phyloP scores from a whole-genome alignment of 2,329 filamentous ascomycete species.

The Macrophomina tecta region DNA sequence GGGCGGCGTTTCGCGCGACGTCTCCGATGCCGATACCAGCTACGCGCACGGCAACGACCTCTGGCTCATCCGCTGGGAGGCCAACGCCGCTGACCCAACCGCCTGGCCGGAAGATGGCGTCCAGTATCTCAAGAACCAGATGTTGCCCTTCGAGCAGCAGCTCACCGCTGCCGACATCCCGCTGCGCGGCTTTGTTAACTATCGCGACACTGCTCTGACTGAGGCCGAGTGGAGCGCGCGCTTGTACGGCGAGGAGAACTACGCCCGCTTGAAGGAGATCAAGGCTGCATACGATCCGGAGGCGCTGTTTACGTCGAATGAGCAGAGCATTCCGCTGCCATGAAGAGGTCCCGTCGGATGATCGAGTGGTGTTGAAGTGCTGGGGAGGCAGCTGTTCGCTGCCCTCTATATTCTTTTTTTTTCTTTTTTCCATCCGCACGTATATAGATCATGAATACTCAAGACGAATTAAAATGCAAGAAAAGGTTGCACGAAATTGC shows the following conservation, averaged over 20 bases:
- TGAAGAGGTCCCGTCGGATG: background rate
- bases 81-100: conserved; percentile 24
- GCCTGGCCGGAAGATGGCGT: conserved; percentile 33
- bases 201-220: conserved; percentile 32
- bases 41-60: conserved; percentile 33
- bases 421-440: too few relatives aligned
- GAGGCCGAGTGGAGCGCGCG: conserved; percentile 33
- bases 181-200: conserved; percentile 34
- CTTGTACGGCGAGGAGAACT: conserved; percentile 32
- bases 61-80: conserved; percentile 36
- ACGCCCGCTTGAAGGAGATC: conserved; percentile 31
- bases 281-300: conserved; percentile 31
- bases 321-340: conserved; percentile 30
- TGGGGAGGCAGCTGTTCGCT: background rate
- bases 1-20: conserved; percentile 32
- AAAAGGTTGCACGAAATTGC: too few relatives aligned
- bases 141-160: conserved; percentile 32
- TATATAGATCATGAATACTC: too few relatives aligned
- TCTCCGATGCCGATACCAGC: conserved; percentile 31
- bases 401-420: too few relatives aligned
- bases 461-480: too few relatives aligned
- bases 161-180: conserved; percentile 29
- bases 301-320: conserved; percentile 32
- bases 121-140: conserved; percentile 33
- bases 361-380: background rate